These are phyloP conservation scores for Alternaria sp. DNA, from an alignment of 2,329 filamentous ascomycete species.

Conservation along the genomic window DNA sequence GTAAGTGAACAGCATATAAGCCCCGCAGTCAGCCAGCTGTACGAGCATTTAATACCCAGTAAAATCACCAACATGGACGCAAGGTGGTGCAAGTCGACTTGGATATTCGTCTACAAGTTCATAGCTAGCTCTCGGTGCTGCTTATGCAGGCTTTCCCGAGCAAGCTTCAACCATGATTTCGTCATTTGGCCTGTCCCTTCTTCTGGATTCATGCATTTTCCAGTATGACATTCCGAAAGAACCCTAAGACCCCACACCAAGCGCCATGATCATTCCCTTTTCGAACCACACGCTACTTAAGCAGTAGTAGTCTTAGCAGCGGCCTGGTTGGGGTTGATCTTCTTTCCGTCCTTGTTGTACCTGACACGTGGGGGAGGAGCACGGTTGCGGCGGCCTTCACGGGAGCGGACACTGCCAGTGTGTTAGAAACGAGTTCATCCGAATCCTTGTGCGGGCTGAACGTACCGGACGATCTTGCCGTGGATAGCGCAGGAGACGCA, in stretches of 20 bases:
- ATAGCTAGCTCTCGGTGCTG: conserved; percentile 45
- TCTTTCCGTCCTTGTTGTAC: conserved; percentile 99
- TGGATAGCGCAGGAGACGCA: conserved; percentile 99
- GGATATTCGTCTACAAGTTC: conserved; percentile 49
- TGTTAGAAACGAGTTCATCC: conserved; percentile 21
- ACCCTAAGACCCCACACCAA: conserved; percentile 46
- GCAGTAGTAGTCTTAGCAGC: conserved; percentile 66
- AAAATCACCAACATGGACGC: conserved; percentile 8
- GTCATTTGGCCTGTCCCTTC: conserved; percentile 41
- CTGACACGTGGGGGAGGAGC: conserved; percentile 95
- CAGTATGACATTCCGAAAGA: conserved; percentile 47
- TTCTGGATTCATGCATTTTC: conserved; percentile 48
- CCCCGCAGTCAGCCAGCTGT: background rate
- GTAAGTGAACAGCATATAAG: background rate
- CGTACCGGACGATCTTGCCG: conserved; percentile 99
- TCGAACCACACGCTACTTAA: conserved; percentile 33
- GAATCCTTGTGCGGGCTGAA: conserved; percentile 42
- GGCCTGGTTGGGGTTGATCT: conserved; percentile 90
- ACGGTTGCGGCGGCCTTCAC: conserved; percentile 97
- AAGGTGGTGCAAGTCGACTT: conserved; percentile 42
- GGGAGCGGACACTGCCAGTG: conserved; percentile 84
- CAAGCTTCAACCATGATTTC: conserved; percentile 43
- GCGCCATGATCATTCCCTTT: conserved; percentile 45
- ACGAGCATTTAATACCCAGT: background rate
- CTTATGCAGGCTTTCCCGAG: conserved; percentile 37